These are phyloP conservation scores for Vachellia collinsii DNA, from an alignment of 306 rosid species.

Conservation along the genomic window DNA sequence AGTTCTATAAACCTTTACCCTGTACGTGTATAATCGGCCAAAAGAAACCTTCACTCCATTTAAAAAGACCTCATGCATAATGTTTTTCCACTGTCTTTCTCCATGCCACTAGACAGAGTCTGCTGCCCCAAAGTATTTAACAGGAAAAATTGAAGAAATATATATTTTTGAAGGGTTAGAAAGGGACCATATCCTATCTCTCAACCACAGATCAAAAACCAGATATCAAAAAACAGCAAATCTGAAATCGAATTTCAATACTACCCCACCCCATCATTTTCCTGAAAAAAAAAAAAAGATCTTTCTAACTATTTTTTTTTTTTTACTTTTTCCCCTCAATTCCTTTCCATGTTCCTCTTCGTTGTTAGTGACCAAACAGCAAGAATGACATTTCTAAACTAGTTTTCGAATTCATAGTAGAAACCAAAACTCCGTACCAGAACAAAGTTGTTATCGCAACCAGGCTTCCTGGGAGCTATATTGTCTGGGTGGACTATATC, in stretches of 20 bases:
- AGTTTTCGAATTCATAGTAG: not conserved
- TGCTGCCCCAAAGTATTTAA: not conserved
- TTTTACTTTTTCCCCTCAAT: not conserved
- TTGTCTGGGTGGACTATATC: slow-evolving; percentile 87
- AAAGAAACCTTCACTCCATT: not conserved
- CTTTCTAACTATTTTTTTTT: not conserved
- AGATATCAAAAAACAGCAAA: not conserved
- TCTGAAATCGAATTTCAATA: slow-evolving; percentile 16
- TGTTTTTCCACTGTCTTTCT: not conserved
- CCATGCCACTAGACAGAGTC: not conserved
- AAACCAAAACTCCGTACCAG: slow-evolving; percentile 58
- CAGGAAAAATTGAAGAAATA: not conserved
- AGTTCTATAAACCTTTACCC: not conserved
- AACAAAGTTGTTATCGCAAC: slow-evolving; percentile 91
- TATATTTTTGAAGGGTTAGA: not conserved
- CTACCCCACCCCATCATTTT: slow-evolving; percentile 7
- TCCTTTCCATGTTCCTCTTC: slow-evolving; percentile 22
- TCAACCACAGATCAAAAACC: slow-evolving; percentile 17
- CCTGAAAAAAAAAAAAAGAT: not conserved
- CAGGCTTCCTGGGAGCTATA: slow-evolving; percentile 78
- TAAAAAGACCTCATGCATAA: not conserved
- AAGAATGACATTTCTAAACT: slow-evolving; percentile 24
- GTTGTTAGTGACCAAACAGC: slow-evolving; percentile 40
- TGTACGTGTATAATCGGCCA: not conserved
- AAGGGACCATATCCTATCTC: not conserved